phyloP scores from a whole-genome alignment of 1,284 basidiomycete genomes.

The Bondarzewia mesenterica region DNA sequence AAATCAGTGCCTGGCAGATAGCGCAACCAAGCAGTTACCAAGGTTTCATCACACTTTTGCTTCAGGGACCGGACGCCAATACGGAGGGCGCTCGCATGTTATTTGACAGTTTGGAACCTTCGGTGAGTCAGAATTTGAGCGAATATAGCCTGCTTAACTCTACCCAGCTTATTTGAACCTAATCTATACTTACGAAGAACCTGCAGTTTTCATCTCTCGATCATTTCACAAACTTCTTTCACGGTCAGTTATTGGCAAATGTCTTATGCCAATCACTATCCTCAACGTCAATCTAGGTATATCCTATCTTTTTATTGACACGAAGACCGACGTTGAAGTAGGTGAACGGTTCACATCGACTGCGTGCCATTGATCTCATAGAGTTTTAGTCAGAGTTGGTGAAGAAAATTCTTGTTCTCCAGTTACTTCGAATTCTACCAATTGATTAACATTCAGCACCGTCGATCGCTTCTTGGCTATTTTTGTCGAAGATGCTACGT shows the following conservation, averaged over 20 bases:
- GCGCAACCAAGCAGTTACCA: background rate
- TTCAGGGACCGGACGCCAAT: constrained; percentile 20
- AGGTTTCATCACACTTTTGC: background rate
- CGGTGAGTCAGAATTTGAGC: constrained; percentile 39
- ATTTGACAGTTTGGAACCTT: constrained; percentile 28
- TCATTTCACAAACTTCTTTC: constrained; percentile 55
- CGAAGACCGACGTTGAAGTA: constrained; percentile 11
- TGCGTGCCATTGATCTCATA: background rate
- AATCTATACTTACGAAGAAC: constrained; percentile 27
- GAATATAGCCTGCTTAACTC: too few species aligned
- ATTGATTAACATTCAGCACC: constrained; percentile 28
- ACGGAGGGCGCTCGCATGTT: constrained; percentile 16
- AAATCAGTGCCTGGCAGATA: background rate
- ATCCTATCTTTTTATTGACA: constrained; percentile 44
- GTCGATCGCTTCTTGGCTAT: constrained; percentile 73
- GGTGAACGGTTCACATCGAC: background rate
- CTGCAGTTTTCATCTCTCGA: constrained; percentile 44
- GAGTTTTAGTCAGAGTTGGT: constrained; percentile 15
- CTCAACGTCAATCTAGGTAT: constrained; percentile 25
- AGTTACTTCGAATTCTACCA: background rate
- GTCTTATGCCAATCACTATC: constrained; percentile 2
- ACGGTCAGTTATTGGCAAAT: constrained; percentile 28
- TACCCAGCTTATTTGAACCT: background rate
- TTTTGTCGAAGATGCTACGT: constrained; percentile 69
- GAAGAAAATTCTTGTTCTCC: constrained; percentile 9